Evolutionary conservation across 352 stramenopile genomes (phyloP), one percentile per base, ranked within the genome.

Genomic region (Pythium coloratum): DNA sequence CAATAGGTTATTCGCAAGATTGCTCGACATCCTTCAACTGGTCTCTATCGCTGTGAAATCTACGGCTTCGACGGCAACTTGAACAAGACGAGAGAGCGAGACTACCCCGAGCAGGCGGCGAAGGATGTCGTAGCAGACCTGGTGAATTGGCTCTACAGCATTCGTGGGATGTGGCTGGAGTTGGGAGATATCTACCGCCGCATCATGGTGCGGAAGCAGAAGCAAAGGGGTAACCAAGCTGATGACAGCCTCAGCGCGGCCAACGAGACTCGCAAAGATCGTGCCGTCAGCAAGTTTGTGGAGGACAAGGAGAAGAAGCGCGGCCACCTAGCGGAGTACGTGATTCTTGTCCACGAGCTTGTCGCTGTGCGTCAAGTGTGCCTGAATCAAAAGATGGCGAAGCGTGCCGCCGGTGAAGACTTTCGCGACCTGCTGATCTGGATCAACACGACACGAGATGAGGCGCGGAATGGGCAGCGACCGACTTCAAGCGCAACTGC

Each of bases 361-460:
- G 33, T 87, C n/a, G 79, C 71, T 0, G 77, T 93, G 46, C 85
- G 80, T 8, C 80, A 82, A 12, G 71, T 82, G 6, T 91, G 82
- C 30, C 30, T 89, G 54, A 92, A 85, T 38, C 68, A 73, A 47
- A 94, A 90, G 66, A 82, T 90, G 69, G 84, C 86, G 0, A 92
- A 92, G 62, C 76, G 86, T 13, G 84, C 84, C 24, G 82, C 86
- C 10, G 88, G 78, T 30, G 86, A 94, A 67, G 73, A 76, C 34
- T 93, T 89, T 65, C 82, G 82, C 5, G 80, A 92, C 47, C 71
- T 89, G 8, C 20, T 94, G 20, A 80, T 88, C 18, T 69, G 49
- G 7, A 74, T 92, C 16, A 49, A 55, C 36, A 53, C 62, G 34
- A 66, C 47, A 2, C 56, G 26, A 44, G 46, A 42, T 3, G 55